Evolutionary conservation across 2,329 filamentous ascomycete species (phyloP).

Genomic region (Penicillium fuscoglaucum): DNA sequence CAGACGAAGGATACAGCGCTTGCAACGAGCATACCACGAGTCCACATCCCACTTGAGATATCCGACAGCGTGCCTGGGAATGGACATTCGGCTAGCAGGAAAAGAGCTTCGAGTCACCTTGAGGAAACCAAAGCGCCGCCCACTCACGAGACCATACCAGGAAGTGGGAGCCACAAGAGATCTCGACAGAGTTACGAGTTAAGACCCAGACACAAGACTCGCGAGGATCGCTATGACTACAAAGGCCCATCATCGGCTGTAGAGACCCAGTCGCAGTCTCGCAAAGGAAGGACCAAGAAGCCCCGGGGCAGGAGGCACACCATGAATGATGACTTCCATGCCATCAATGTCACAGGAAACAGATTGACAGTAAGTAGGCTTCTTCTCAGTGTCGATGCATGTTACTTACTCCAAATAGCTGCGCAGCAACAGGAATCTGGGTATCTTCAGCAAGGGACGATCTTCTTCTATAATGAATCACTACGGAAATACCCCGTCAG

Average conservation of each 20-base stretch:
- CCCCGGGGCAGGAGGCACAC: conserved; percentile 34
- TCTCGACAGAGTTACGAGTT: conserved; percentile 47
- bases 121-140: not conserved
- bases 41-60: not conserved
- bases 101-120: not conserved
- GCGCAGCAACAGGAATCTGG: conserved; percentile 22
- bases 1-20: too few relatives aligned
- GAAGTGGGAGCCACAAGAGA: not conserved
- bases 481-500: conserved; percentile 17
- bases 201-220: conserved; percentile 57
- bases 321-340: conserved; percentile 58
- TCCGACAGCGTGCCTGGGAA: not conserved
- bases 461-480: conserved; percentile 34
- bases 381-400: not conserved
- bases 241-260: conserved; percentile 24
- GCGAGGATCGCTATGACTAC: conserved; percentile 56
- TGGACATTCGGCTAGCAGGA: not conserved
- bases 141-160: not conserved
- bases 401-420: conserved; percentile 24
- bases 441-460: conserved; percentile 41
- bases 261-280: not conserved
- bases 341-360: conserved; percentile 54
- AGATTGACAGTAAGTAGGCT: conserved; percentile 52
- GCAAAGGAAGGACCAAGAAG: conserved; percentile 27
- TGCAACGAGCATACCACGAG: not conserved